Base-by-base conservation (phyloP, 2,329 filamentous ascomycete genomes). In the Diplodia intermedia region DNA sequence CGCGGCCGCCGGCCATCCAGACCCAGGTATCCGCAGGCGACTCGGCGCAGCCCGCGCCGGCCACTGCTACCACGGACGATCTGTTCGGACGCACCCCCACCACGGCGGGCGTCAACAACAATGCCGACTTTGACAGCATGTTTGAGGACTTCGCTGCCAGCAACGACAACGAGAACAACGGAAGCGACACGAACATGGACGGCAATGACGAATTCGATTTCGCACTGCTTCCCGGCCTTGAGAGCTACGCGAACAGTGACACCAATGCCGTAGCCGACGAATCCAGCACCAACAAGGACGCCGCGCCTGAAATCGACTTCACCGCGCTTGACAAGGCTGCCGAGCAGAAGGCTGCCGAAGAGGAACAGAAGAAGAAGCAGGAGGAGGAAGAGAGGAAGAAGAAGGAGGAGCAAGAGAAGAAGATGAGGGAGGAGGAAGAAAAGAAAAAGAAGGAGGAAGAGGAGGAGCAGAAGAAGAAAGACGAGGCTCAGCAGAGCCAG, bases 201-300 rank as follows among this genome's bases (percentile, higher is more conserved):
- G 50, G 62, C 38, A 70, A 69, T 66, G 68, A 68, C 18, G 66
- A 68, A 73, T 71, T 71, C 61, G 75, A 81, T 33, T 75, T 74
- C 11, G 76, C 79, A 2, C 74, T 82, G 8, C 72, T 80, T 7
- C 75, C 82, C 47, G 76, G 82, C 67, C 72, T 83, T 65, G 75
- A 82, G 69, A 75, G 79, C 71, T 81, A 79, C 71, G 77, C 80
- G 20, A 81, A 80, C 62, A 60, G 47, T 40, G 63, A 66, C 26
- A 81, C 79, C 33, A 81, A 80, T 29, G 52, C 36, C 31, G 54
- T 31, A n/a, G 14, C 43, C 7, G 29, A 20, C 43, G 43, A 38
- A 9, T 31, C 50, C 5, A 14, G 7, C 38, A 9, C 53, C 5
- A 49, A 38, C 47, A 54, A 67, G 23, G 47, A 57, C 40, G 43